phyloP scores from a whole-genome alignment of 208 protist genomes.

The Trypanosoma congolense region DNA sequence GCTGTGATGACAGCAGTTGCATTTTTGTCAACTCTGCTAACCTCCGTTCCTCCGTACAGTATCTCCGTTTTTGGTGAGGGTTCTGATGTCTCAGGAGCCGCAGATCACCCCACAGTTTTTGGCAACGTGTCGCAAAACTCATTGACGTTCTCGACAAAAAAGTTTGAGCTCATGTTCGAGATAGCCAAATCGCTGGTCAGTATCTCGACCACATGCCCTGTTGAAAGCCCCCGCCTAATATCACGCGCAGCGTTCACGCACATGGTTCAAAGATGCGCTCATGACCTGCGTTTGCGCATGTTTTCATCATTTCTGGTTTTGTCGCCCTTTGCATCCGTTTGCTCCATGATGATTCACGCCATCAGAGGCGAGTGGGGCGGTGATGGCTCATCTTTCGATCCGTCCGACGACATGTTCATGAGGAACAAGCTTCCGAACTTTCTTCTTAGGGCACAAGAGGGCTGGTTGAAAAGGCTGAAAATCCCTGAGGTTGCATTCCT shows the following conservation, averaged over 20 bases:
- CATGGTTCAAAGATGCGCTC: constrained; percentile 37
- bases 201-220: constrained; percentile 42
- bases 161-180: constrained; percentile 52
- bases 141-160: constrained; percentile 22
- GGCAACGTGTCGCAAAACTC: background rate
- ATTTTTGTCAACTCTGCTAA: constrained; percentile 15
- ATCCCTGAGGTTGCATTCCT: constrained; percentile 48
- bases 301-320: constrained; percentile 54
- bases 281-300: constrained; percentile 38
- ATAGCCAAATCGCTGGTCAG: constrained; percentile 47
- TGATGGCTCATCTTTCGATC: background rate
- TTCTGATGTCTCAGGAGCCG: background rate
- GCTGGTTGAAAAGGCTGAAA: constrained; percentile 32
- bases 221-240: constrained; percentile 27
- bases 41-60: constrained; percentile 16
- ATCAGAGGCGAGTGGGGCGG: constrained; percentile 42
- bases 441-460: constrained; percentile 28
- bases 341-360: constrained; percentile 43
- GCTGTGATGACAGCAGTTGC: constrained; percentile 20
- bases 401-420: constrained; percentile 16
- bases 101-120: constrained; percentile 2
- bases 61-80: constrained; percentile 10
- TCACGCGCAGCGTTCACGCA: constrained; percentile 28
- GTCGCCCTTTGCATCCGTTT: constrained; percentile 65
- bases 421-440: constrained; percentile 25